Conservation (phyloP, 176 grass and related monocot species). For the Eremochloa ophiuroides region DNA sequence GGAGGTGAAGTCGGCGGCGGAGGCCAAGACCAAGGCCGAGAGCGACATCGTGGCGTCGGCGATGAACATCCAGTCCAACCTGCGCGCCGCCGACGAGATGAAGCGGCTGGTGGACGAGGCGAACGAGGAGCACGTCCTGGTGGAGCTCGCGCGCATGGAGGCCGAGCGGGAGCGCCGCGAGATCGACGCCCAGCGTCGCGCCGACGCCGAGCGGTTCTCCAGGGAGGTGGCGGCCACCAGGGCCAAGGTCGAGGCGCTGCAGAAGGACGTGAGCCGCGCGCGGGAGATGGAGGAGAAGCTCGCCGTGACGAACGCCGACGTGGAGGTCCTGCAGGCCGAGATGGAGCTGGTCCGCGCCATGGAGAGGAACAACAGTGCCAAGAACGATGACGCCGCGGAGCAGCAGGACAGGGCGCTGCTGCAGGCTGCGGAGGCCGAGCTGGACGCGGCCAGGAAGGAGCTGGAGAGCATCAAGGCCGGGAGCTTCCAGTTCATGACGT, state of each 20-base stretch:
- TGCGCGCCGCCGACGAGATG: conserved; percentile 53
- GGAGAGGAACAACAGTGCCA: conserved; percentile 32
- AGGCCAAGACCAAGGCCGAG: conserved; percentile 69
- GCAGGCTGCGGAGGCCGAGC: conserved; percentile 44
- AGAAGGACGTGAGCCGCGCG: conserved; percentile 32
- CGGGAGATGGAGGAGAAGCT: conserved; percentile 62
- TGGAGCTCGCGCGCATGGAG: conserved; percentile 94
- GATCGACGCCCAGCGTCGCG: conserved; percentile 48
- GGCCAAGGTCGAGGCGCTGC: conserved; percentile 40
- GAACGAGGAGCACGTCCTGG: conserved; percentile 91
- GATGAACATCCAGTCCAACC: conserved; percentile 42
- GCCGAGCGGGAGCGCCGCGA: conserved; percentile 78
- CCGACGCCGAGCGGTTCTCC: conserved; percentile 42
- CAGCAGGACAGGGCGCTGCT: conserved; percentile 19
- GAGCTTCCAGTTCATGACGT: conserved; percentile 73
- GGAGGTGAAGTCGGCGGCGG: conserved; percentile 44
- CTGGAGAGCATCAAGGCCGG: conserved; percentile 64
- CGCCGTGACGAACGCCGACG: conserved; percentile 55
- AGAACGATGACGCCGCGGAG: background rate
- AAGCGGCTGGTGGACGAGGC: conserved; percentile 65
- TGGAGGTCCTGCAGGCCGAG: conserved; percentile 62
- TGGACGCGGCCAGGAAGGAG: conserved; percentile 56
- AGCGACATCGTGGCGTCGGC: conserved; percentile 62
- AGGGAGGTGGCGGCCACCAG: conserved; percentile 48
- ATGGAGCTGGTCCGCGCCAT: conserved; percentile 92